phyloP scores from a whole-genome alignment of 371 early-diverging fungal genomes.

The Mortierella sp. region DNA sequence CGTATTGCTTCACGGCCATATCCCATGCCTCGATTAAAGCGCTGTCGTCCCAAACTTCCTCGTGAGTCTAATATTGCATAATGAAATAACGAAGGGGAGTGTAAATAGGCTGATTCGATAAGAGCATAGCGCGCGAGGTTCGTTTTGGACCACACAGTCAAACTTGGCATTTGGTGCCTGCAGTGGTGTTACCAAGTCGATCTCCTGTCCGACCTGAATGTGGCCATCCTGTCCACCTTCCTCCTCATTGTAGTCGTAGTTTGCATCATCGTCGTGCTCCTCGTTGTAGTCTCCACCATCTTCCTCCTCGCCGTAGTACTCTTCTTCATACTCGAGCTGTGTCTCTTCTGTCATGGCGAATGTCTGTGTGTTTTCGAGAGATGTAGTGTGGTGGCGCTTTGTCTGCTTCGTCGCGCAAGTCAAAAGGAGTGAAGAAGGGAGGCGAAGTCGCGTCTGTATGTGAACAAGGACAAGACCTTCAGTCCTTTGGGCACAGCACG shows the following conservation, averaged over 20 bases:
- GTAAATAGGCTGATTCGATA: background rate
- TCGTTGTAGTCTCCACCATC: constrained; percentile 19
- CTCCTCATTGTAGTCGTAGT: constrained; percentile 15
- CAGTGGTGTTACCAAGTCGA: constrained; percentile 22
- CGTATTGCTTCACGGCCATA: constrained; percentile 67
- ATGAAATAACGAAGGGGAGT: background rate
- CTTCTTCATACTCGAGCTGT: background rate
- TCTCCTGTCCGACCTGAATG: constrained; percentile 31
- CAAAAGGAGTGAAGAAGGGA: background rate
- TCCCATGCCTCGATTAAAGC: constrained; percentile 76
- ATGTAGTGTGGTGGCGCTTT: background rate
- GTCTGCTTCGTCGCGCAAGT: background rate
- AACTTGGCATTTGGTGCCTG: background rate
- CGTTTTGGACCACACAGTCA: background rate
- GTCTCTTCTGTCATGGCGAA: constrained; percentile 7
- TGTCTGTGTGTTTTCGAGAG: background rate
- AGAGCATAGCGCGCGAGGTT: background rate
- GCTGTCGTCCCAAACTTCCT: constrained; percentile 74
- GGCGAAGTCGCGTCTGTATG: background rate
- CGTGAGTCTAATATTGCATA: constrained; percentile 42
- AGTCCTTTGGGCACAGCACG: constrained; percentile 3
- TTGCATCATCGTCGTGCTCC: constrained; percentile 6
- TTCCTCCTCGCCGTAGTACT: constrained; percentile 13
- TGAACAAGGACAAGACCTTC: background rate
- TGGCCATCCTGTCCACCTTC: constrained; percentile 16